These are phyloP conservation scores for Zea luxurians DNA, from an alignment of 176 grass and related monocot genomes.

Conservation along the genomic window DNA sequence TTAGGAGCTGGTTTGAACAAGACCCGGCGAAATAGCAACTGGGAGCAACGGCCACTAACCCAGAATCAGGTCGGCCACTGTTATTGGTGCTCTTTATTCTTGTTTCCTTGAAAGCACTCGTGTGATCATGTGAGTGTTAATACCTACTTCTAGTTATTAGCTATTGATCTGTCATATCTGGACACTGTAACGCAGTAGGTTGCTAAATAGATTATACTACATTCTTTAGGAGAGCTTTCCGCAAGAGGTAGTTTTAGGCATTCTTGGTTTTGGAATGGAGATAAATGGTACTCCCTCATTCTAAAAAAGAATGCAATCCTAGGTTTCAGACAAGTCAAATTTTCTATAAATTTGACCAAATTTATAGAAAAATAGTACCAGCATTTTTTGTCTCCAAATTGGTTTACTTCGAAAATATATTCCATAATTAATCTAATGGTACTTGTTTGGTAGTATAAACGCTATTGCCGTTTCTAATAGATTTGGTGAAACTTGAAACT, in stretches of 20 bases:
- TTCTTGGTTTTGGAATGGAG: not conserved
- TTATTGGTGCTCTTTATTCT: constrained; percentile 8
- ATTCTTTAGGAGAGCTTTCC: constrained; percentile 3
- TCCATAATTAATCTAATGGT: not conserved
- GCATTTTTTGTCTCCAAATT: not conserved
- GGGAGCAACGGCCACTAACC: constrained; percentile 84
- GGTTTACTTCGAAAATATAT: not conserved
- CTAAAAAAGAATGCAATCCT: not conserved
- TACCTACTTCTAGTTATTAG: not conserved
- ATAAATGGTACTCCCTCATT: not conserved
- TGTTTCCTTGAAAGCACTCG: not conserved
- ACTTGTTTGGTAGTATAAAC: too few relatives aligned
- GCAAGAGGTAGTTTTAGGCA: not conserved
- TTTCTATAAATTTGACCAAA: not conserved
- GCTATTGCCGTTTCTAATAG: too few relatives aligned
- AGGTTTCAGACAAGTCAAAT: not conserved
- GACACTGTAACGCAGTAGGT: not conserved
- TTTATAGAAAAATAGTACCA: not conserved
- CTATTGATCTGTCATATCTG: constrained; percentile 21
- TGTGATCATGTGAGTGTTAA: constrained; percentile 1
- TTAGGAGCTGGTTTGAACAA: constrained; percentile 93
- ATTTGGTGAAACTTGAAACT: too few relatives aligned
- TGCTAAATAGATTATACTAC: not conserved
- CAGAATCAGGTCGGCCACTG: constrained; percentile 66
- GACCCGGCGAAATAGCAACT: constrained; percentile 79